Evolutionary conservation across 139 green algal species (phyloP), one percentile per base, ranked within the genome.

Genomic region (Microglena sp.): DNA sequence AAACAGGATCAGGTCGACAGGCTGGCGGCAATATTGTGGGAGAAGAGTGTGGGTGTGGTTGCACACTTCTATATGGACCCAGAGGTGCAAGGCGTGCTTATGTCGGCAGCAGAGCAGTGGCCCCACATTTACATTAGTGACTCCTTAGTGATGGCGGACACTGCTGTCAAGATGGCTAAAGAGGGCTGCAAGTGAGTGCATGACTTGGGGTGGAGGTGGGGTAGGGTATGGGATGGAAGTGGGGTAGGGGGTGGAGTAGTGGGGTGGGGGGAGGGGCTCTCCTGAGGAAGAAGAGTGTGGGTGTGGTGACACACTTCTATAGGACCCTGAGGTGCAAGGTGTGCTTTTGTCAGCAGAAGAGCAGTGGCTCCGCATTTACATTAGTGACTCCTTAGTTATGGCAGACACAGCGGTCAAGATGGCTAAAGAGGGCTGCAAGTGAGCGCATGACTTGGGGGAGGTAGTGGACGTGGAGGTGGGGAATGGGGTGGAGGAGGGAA

Each of bases 41-140:
- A 50, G n/a, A 97, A 96, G 77, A 79, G 81, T 40, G 85, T 97
- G n/a, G 94, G 94, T n/a, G 82, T 99, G 22, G 94, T 99, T 62
- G 94, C 94, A 26, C 94, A 99, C 74, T 99, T 97, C 60, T 99
- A 99, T 83, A 99, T 99, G 94, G 94, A 99, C 74, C 94, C 94
- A 0, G 62, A 98, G 81, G 86, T 98, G 8, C 93, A 99, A 71
- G 94, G 93, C 7, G 91, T 99, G 61, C 82, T 99, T 26, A 82
- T 72, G 35, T 67, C 74, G 0, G 88, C 91, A 0, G 81, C 80
- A n/a, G 80, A 85, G 60, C 54, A 62, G 28, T 98, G 89, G 88
- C 93, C 90, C 1, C 90, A 99, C 80, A 89, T 99, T 32, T 73
- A 85, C 71, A 96, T 99, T 79, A 89, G 70, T 27, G 94, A 99